phyloP scores from a whole-genome alignment of 1,284 basidiomycete species.

The Neonothopanus nambi region DNA sequence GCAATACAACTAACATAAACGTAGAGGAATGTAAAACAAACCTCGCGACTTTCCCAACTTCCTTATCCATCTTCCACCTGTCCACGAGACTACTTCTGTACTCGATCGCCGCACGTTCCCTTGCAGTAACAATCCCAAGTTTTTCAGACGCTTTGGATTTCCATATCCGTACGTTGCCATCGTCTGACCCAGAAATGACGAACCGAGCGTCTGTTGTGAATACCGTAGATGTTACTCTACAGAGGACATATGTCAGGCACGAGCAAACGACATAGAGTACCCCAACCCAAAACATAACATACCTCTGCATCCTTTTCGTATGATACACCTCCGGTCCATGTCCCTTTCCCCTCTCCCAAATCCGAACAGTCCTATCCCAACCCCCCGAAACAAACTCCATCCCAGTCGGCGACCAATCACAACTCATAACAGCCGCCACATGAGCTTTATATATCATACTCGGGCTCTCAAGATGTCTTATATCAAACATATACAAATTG shows the following conservation, averaged over 20 bases:
- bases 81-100: slow-evolving; percentile 89
- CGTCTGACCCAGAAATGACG: slow-evolving; percentile 93
- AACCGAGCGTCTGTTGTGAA: slow-evolving; percentile 93
- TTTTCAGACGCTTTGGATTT: slow-evolving; percentile 93
- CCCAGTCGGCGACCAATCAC: slow-evolving; percentile 96
- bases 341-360: slow-evolving; percentile 91
- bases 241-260: slow-evolving; percentile 16
- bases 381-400: slow-evolving; percentile 94
- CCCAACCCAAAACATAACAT: slow-evolving; percentile 11
- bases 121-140: slow-evolving; percentile 88
- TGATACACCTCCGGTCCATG: slow-evolving; percentile 92
- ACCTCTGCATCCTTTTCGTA: slow-evolving; percentile 99
- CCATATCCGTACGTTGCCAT: slow-evolving; percentile 97
- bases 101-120: slow-evolving; percentile 91
- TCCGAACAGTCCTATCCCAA: slow-evolving; percentile 92
- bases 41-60: slow-evolving; percentile 84
- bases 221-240: slow-evolving; percentile 68
- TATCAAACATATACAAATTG: slow-evolving; percentile 98
- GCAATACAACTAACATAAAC: background rate
- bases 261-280: slow-evolving; percentile 23
- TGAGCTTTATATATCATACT: slow-evolving; percentile 98
- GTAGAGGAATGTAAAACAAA: slow-evolving; percentile 34
- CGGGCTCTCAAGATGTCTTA: slow-evolving; percentile 81
- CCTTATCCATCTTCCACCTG: slow-evolving; percentile 84
- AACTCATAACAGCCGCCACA: slow-evolving; percentile 92